phyloP scores from a whole-genome alignment of 345 rosid genomes.

The Gynandropsis gynandra region DNA sequence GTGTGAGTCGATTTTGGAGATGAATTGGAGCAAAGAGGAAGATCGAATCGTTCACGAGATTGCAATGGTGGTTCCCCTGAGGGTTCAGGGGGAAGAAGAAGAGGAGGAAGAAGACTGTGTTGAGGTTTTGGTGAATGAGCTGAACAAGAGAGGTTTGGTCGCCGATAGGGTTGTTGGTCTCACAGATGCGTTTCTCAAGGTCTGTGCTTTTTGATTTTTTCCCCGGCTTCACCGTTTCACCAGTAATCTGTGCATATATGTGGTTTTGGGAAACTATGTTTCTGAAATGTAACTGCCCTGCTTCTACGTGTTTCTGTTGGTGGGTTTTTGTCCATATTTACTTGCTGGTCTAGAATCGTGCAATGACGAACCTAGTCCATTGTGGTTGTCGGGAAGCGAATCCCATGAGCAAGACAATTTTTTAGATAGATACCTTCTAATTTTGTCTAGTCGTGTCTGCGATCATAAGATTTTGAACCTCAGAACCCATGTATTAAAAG shows the following conservation, averaged over 20 bases:
- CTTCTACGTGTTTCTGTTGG: background rate
- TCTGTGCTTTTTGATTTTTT: constrained; percentile 11
- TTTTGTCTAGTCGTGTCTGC: background rate
- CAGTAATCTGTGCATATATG: constrained; percentile 2
- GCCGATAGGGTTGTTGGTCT: constrained; percentile 62
- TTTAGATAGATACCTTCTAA: constrained; percentile 6
- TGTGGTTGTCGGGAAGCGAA: background rate
- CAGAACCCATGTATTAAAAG: too few species aligned
- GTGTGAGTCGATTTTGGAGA: constrained; percentile 24
- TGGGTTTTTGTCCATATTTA: background rate
- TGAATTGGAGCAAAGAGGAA: constrained; percentile 43
- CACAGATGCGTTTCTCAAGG: constrained; percentile 74
- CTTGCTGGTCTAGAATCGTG: background rate
- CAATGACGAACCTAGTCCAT: background rate
- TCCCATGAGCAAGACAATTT: background rate
- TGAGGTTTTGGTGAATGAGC: constrained; percentile 57
- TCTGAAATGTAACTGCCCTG: background rate
- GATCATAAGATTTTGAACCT: background rate
- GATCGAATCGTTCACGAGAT: constrained; percentile 55
- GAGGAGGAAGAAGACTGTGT: constrained; percentile 49
- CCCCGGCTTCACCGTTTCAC: background rate
- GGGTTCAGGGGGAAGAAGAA: constrained; percentile 28
- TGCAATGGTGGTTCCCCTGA: constrained; percentile 62
- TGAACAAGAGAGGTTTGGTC: constrained; percentile 53
- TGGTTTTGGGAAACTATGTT: background rate